Evolutionary conservation across 306 rosid genomes (phyloP).

Genomic region (Pyrus betulifolia): DNA sequence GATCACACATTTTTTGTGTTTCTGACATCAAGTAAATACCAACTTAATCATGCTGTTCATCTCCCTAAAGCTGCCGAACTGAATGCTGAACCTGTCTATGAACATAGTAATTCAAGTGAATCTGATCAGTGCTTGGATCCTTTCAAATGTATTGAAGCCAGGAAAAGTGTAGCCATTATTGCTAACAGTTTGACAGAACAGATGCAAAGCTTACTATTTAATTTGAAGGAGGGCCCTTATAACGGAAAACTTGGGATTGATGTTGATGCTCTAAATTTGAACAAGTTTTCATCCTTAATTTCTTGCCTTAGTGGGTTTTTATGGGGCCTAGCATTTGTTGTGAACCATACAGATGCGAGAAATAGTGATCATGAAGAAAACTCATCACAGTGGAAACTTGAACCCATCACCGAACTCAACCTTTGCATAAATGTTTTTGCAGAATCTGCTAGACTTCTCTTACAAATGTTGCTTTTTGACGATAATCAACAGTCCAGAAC

Average conservation of each 20-base stretch:
- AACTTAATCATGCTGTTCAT: slow-evolving; percentile 27
- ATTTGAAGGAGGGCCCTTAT: slow-evolving; percentile 30
- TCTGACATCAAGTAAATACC: slow-evolving; percentile 53
- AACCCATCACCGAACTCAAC: slow-evolving; percentile 37
- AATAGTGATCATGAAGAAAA: slow-evolving; percentile 20
- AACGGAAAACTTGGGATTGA: slow-evolving; percentile 25
- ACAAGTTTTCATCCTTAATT: slow-evolving; percentile 46
- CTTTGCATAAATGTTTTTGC: slow-evolving; percentile 37
- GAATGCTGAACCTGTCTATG: slow-evolving; percentile 20
- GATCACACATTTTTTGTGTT: slow-evolving; percentile 68
- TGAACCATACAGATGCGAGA: slow-evolving; percentile 27
- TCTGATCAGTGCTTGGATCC: slow-evolving; percentile 29
- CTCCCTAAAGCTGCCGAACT: slow-evolving; percentile 29
- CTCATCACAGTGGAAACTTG: slow-evolving; percentile 32
- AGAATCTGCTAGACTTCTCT: slow-evolving; percentile 34
- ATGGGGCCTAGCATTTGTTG: slow-evolving; percentile 54
- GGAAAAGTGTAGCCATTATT: slow-evolving; percentile 39
- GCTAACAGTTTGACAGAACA: slow-evolving; percentile 53
- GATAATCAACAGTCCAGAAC: slow-evolving; percentile 25
- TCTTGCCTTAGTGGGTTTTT: slow-evolving; percentile 70
- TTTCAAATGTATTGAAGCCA: slow-evolving; percentile 28
- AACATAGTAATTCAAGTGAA: slow-evolving; percentile 33
- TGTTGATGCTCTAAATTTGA: slow-evolving; percentile 27
- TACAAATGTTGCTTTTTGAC: slow-evolving; percentile 38
- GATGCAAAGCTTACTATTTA: slow-evolving; percentile 34